These are phyloP conservation scores for Mycena vitilis DNA, from an alignment of 768 basidiomycete species.

Conservation along the genomic window DNA sequence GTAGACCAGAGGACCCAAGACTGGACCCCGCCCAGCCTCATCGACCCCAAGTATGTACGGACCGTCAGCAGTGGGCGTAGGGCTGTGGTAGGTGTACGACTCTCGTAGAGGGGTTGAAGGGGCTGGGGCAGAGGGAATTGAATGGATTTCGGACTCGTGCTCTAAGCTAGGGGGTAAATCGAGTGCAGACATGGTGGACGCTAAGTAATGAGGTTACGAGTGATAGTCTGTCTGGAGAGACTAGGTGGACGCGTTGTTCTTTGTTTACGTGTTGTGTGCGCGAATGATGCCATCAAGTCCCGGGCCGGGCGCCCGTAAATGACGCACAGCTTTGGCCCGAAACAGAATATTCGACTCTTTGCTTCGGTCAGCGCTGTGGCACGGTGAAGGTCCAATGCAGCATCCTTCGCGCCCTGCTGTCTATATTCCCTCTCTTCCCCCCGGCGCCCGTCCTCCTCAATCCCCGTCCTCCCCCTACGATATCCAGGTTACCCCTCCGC, in stretches of 20 bases:
- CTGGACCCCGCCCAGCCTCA: constrained; percentile 96
- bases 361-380: too few relatives aligned
- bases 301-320: neutral
- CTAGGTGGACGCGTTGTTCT: constrained; percentile 23
- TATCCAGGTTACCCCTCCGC: constrained; percentile 38
- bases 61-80: constrained; percentile 73
- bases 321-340: neutral
- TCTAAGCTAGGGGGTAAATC: neutral
- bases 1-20: constrained; percentile 95
- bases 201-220: too few relatives aligned
- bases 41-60: constrained; percentile 98
- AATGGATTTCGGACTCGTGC: neutral
- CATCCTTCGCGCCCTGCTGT: constrained; percentile 23
- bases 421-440: constrained; percentile 22
- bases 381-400: constrained; percentile 5
- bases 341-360: neutral
- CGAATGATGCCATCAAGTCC: too few relatives aligned
- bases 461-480: constrained; percentile 29
- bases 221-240: too few relatives aligned
- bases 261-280: constrained; percentile 27
- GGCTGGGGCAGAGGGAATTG: constrained; percentile 68
- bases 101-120: constrained; percentile 68
- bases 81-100: constrained; percentile 85
- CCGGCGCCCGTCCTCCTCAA: constrained; percentile 26
- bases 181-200: constrained; percentile 24